Evolutionary conservation across 371 early-diverging fungal genomes (phyloP).

Genomic region (Mucor lusitanicus): DNA sequence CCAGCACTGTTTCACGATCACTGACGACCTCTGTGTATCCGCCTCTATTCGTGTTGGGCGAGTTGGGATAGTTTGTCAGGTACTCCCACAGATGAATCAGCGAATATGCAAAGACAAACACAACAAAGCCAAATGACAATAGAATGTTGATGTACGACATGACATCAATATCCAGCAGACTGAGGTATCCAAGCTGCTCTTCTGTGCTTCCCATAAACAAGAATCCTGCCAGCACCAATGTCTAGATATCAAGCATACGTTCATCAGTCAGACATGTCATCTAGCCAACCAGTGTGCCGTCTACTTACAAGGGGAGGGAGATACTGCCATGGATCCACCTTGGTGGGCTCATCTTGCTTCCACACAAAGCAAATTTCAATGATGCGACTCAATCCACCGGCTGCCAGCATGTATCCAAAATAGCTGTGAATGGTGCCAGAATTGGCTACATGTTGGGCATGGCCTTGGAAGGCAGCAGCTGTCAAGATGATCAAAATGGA

Average conservation of each 20-base stretch:
- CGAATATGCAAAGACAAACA: conserved; percentile 54
- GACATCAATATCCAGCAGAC: conserved; percentile 47
- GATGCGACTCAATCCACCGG: conserved; percentile 61
- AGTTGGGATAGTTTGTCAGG: conserved; percentile 31
- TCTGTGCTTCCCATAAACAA: conserved; percentile 68
- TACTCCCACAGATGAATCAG: conserved; percentile 52
- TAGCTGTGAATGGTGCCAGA: conserved; percentile 64
- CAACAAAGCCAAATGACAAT: conserved; percentile 61
- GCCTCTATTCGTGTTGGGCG: conserved; percentile 7
- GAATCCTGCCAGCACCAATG: conserved; percentile 59
- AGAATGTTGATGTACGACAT: conserved; percentile 60
- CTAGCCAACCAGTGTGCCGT: neutral
- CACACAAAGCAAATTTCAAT: conserved; percentile 62
- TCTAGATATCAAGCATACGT: conserved; percentile 24
- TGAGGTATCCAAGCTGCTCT: conserved; percentile 54
- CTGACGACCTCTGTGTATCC: conserved; percentile 29
- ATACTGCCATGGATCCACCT: conserved; percentile 48
- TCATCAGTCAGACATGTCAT: neutral
- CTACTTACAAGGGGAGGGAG: conserved; percentile 48
- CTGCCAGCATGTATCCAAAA: conserved; percentile 65
- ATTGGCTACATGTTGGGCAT: conserved; percentile 62
- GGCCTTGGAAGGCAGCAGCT: conserved; percentile 63
- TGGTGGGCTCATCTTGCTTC: conserved; percentile 40
- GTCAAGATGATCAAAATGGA: conserved; percentile 64
- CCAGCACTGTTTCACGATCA: conserved; percentile 6